Evolutionary conservation across 768 basidiomycete genomes (phyloP).

Genomic region (Galerina sulciceps): DNA sequence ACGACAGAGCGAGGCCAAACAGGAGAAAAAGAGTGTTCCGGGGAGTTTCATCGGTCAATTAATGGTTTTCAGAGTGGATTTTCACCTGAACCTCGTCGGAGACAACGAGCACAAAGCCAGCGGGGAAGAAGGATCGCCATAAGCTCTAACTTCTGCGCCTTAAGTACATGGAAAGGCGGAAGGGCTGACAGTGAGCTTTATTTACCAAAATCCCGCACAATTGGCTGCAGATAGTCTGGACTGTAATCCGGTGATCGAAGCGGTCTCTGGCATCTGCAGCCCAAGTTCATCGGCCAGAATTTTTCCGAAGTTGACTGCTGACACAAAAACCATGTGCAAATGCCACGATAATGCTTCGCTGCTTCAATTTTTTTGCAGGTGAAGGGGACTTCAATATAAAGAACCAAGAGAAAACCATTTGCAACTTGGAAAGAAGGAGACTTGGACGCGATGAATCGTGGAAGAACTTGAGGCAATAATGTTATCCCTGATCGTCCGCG

Average conservation of each 20-base stretch:
- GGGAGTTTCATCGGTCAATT: not conserved
- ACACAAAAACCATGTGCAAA: not conserved
- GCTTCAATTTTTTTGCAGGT: not conserved
- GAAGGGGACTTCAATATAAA: not conserved
- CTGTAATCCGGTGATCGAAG: not conserved
- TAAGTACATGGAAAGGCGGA: too few species aligned
- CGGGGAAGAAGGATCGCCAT: too few species aligned
- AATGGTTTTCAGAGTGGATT: not conserved
- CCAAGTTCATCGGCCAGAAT: not conserved
- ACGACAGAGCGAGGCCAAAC: not conserved
- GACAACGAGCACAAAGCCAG: not conserved
- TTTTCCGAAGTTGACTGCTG: not conserved
- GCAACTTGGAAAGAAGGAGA: too few species aligned
- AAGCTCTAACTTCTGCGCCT: too few species aligned
- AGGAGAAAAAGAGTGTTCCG: not conserved
- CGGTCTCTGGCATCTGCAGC: not conserved
- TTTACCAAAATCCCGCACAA: too few species aligned
- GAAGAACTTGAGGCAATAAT: too few species aligned
- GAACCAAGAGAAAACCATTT: not conserved
- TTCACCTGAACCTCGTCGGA: not conserved
- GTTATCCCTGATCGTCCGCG: too few species aligned
- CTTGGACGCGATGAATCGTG: too few species aligned
- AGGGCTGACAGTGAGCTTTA: too few species aligned
- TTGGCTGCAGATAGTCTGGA: not conserved
- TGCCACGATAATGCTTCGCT: not conserved